Evolutionary conservation across 495 filamentous ascomycete species (phyloP).

Genomic region (Neurospora sp.): DNA sequence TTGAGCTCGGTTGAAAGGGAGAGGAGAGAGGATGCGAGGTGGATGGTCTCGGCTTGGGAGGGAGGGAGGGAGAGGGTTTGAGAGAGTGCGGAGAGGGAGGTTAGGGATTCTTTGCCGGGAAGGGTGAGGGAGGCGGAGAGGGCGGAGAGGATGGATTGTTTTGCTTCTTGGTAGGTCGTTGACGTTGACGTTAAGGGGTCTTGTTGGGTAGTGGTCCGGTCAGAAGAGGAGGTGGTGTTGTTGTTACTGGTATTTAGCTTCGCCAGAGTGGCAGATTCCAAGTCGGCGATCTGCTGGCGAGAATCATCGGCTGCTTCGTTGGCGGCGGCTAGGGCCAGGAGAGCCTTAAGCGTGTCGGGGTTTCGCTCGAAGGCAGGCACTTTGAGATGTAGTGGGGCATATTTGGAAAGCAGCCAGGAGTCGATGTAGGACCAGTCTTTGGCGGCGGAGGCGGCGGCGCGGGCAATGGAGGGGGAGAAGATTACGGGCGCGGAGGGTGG

Average conservation of each 20-base stretch:
- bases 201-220: not conserved
- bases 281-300: constrained; percentile 42
- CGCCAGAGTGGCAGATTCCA: constrained; percentile 50
- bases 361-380: constrained; percentile 69
- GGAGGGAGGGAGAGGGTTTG: constrained; percentile 20
- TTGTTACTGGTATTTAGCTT: constrained; percentile 12
- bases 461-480: constrained; percentile 62
- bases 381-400: constrained; percentile 21
- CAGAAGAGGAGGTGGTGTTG: not conserved
- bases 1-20: constrained; percentile 24
- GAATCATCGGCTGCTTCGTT: constrained; percentile 83
- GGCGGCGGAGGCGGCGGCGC: constrained; percentile 51
- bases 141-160: constrained; percentile 22
- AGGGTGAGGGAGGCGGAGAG: constrained; percentile 22
- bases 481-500: constrained; percentile 42
- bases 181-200: not conserved
- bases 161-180: not conserved
- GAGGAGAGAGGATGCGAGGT: constrained; percentile 27
- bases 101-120: constrained; percentile 30
- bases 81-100: constrained; percentile 34
- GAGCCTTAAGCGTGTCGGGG: constrained; percentile 63
- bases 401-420: constrained; percentile 65
- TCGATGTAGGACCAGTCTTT: constrained; percentile 87
- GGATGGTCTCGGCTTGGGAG: constrained; percentile 18
- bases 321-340: constrained; percentile 62